phyloP scores from a whole-genome alignment of 2,329 filamentous ascomycete species.

The Sporothrix protearum region DNA sequence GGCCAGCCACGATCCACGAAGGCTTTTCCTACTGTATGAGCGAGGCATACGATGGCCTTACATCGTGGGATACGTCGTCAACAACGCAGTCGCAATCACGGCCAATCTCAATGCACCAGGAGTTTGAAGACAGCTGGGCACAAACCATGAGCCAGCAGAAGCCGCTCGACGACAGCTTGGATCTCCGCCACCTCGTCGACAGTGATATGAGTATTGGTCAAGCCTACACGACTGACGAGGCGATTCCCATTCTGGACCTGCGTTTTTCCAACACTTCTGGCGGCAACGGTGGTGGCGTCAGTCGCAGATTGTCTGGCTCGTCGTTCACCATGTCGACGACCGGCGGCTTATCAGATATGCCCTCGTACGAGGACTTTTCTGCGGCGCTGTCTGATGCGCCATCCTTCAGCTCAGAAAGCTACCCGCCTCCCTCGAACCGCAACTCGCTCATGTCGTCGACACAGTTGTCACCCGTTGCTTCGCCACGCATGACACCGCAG shows the following conservation, averaged over 20 bases:
- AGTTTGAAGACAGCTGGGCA: constrained; percentile 52
- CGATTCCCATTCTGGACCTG: constrained; percentile 59
- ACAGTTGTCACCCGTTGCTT: constrained; percentile 68
- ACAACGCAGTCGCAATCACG: constrained; percentile 50
- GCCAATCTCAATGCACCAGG: constrained; percentile 56
- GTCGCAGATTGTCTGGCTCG: constrained; percentile 66
- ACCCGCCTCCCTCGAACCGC: constrained; percentile 62
- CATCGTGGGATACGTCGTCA: constrained; percentile 56
- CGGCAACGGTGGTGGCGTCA: constrained; percentile 41
- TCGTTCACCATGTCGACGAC: constrained; percentile 70
- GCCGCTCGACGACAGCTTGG: constrained; percentile 53
- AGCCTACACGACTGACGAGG: constrained; percentile 60
- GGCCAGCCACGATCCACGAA: constrained; percentile 59
- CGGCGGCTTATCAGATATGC: constrained; percentile 62
- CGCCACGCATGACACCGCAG: constrained; percentile 62
- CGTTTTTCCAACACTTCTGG: constrained; percentile 43
- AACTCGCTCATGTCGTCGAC: constrained; percentile 69
- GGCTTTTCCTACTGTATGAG: constrained; percentile 57
- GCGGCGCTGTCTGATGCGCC: constrained; percentile 63
- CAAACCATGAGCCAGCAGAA: constrained; percentile 44
- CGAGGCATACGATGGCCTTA: constrained; percentile 51
- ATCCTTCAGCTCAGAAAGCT: constrained; percentile 60
- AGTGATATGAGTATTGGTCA: constrained; percentile 59
- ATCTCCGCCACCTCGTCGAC: constrained; percentile 51
- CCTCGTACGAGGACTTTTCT: constrained; percentile 69